Percentiles rank a stretch among this genome's conserved stretches.
Conservation (phyloP, 139 green algal genomes). For the Trebouxia sp. region DNA sequence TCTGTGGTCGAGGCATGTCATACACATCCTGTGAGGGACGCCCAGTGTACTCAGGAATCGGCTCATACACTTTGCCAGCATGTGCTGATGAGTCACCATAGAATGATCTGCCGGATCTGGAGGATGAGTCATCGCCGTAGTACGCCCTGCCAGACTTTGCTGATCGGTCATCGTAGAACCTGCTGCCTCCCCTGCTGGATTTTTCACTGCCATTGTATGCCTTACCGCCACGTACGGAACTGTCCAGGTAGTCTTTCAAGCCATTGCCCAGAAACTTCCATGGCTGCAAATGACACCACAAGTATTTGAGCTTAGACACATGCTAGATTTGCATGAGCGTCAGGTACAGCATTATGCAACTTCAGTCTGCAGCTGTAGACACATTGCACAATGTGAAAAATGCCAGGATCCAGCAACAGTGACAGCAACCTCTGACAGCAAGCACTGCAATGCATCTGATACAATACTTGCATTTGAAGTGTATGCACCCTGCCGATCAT, state of each 20-base stretch:
- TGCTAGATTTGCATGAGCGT: no score
- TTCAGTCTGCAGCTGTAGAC: no score
- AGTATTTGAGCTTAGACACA: no score
- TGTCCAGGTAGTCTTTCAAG: conserved; percentile 16
- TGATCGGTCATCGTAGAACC: conserved; percentile 7
- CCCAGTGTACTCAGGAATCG: conserved; percentile 5
- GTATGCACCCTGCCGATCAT: no score
- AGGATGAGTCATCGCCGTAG: not conserved
- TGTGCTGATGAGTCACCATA: conserved; percentile 4
- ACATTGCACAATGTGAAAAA: no score
- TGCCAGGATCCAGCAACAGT: no score
- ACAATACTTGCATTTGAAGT: no score
- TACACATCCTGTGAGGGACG: not conserved
- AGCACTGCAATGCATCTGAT: not conserved
- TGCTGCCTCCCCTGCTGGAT: not conserved
- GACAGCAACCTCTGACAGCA: no score
- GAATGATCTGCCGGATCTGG: not conserved
- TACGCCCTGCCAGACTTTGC: conserved; percentile 4
- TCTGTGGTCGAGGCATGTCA: not conserved
- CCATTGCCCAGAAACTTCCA: not conserved
- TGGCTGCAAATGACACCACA: not conserved
- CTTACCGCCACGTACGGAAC: not conserved
- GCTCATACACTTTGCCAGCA: not conserved
- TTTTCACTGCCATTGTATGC: not conserved
- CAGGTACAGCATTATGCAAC: no score